Evolutionary conservation across 2,329 filamentous ascomycete genomes (phyloP).

Genomic region (Pseudogymnoascus pannorum): DNA sequence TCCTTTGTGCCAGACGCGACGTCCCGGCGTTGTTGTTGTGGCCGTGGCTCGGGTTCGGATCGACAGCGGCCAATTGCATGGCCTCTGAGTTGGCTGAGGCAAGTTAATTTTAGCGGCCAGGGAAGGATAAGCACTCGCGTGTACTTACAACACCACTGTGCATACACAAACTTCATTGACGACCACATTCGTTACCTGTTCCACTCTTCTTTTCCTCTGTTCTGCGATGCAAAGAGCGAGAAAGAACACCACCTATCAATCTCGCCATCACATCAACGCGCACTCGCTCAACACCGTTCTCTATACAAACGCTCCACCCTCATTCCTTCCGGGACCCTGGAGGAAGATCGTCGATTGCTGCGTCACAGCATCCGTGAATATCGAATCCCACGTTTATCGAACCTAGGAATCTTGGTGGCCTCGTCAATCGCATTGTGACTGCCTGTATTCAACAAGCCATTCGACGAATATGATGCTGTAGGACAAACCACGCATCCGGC

Average conservation of each 20-base stretch:
- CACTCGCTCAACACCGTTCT: neutral
- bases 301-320: neutral
- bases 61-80: slow-evolving; percentile 1
- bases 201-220: neutral
- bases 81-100: slow-evolving; percentile 2
- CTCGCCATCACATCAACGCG: neutral
- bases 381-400: neutral
- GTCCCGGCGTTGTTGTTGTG: slow-evolving; percentile 6
- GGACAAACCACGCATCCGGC: neutral
- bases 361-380: neutral
- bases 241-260: neutral
- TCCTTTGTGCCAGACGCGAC: slow-evolving; percentile 4
- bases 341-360: slow-evolving; percentile 2
- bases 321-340: neutral
- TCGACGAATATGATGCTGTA: neutral
- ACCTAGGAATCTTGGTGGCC: neutral
- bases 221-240: neutral
- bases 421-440: neutral
- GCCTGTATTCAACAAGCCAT: neutral
- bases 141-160: slow-evolving; percentile 6
- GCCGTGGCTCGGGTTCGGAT: neutral
- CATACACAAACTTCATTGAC: slow-evolving; percentile 4
- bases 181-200: neutral
- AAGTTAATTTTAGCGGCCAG: slow-evolving; percentile 7
- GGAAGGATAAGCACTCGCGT: slow-evolving; percentile 8